Evolutionary conservation across 306 rosid genomes (phyloP), one percentile per base, ranked within the genome.

Genomic region (Malus domestica): DNA sequence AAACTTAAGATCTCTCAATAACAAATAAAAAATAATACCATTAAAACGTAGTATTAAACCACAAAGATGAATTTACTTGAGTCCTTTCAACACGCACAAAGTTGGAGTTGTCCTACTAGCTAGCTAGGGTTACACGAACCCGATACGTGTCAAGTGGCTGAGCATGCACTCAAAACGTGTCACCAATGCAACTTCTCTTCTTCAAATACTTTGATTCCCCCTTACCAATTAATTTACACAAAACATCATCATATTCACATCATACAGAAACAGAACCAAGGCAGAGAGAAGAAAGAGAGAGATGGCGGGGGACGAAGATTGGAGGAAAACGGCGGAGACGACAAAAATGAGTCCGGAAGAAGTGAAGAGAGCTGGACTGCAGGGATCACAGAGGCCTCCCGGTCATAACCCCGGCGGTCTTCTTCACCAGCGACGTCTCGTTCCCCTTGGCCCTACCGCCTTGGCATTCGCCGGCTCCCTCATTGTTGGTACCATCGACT

Each of bases 341-440:
- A 87, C 81, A 73, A 84, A 84, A 46, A 89, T 85, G 96, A 90
- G 66, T 38, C 23, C 86, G 2, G 90, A 88, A 52, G 88, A 88
- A 44, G 85, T 83, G 49, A 85, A 80, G 76, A 88, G 83, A 20
- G 90, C 89, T 0, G 96, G 96, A 49, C 91, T 86, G 1, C 92
- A 92, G 62, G 93, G 67, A 2, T 88, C 98, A 13, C 86, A 80
- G 85, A 89, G 93, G 80, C 81, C 92, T 0, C 88, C 96, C 1
- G 94, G 91, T 11, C 82, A 81, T 20, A 52, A 66, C 20, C 92
- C 90, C 0, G 90, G 89, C 0, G 82, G 68, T 25, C 63, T 82
- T n/a, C 96, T 95, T 71, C 98, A 95, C 75, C 93, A 90, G 80
- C 83, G 88, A 45, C 83, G 82, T 52, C 74, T 74, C 20, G 89